phyloP scores from a whole-genome alignment of 1,139 yeast genomes.

The Kurtzmaniella quercitrusa region DNA sequence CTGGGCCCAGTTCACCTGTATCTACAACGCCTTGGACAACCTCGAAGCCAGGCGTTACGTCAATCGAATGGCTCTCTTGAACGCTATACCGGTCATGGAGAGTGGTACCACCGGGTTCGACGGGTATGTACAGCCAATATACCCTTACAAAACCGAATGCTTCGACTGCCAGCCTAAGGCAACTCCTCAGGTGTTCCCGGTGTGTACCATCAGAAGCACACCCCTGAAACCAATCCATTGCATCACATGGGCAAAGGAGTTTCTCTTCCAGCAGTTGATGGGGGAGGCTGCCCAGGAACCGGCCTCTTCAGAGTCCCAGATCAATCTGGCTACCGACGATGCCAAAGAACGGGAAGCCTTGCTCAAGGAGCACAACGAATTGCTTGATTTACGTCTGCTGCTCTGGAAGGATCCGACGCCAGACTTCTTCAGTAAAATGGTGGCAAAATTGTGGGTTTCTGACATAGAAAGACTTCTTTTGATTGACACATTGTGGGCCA shows the following conservation, averaged over 20 bases:
- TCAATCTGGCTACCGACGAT: slow-evolving; percentile 55
- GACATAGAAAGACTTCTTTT: slow-evolving; percentile 72
- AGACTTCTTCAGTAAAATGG: slow-evolving; percentile 36
- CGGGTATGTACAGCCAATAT: slow-evolving; percentile 91
- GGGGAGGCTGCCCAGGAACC: slow-evolving; percentile 44
- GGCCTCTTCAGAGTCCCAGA: slow-evolving; percentile 23
- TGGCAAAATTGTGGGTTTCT: slow-evolving; percentile 52
- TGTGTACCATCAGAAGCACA: slow-evolving; percentile 93
- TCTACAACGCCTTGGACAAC: slow-evolving; percentile 92
- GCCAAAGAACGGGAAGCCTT: slow-evolving; percentile 66
- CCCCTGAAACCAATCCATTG: slow-evolving; percentile 97
- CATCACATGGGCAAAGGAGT: slow-evolving; percentile 96
- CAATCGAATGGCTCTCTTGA: slow-evolving; percentile 72
- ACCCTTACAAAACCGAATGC: slow-evolving; percentile 81
- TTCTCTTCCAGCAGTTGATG: slow-evolving; percentile 77
- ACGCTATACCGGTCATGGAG: slow-evolving; percentile 77
- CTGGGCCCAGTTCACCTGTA: slow-evolving; percentile 75
- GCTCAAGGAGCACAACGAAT: slow-evolving; percentile 70
- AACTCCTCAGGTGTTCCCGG: slow-evolving; percentile 88
- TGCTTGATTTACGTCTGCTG: slow-evolving; percentile 55
- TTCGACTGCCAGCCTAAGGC: slow-evolving; percentile 88
- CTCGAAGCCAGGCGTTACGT: slow-evolving; percentile 89
- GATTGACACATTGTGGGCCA: slow-evolving; percentile 78
- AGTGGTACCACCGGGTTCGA: slow-evolving; percentile 93
- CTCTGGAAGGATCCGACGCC: slow-evolving; percentile 26